phyloP scores from a whole-genome alignment of 2,329 filamentous ascomycete genomes.

The Claviceps digitariae region DNA sequence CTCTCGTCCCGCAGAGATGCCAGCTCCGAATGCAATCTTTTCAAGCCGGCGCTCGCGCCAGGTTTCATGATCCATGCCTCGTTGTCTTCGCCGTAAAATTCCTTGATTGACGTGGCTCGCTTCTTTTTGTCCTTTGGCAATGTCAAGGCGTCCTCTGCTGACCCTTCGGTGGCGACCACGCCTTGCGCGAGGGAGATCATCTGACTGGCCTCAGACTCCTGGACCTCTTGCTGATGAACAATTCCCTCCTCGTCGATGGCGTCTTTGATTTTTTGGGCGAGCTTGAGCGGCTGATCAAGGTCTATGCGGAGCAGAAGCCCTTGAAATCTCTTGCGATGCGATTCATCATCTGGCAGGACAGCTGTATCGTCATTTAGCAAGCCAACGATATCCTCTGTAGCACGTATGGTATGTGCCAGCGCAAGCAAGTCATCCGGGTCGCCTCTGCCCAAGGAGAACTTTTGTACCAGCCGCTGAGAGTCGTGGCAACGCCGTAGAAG shows the following conservation, averaged over 20 bases:
- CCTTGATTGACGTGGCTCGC: slow-evolving; percentile 32
- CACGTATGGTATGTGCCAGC: slow-evolving; percentile 66
- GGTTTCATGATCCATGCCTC: slow-evolving; percentile 54
- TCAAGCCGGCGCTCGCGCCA: slow-evolving; percentile 52
- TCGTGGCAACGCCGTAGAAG: slow-evolving; percentile 68
- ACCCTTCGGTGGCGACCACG: slow-evolving; percentile 53
- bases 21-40: slow-evolving; percentile 55
- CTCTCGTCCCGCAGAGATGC: slow-evolving; percentile 48
- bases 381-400: slow-evolving; percentile 52
- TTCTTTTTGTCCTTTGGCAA: slow-evolving; percentile 42
- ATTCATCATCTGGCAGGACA: slow-evolving; percentile 4
- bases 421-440: slow-evolving; percentile 81
- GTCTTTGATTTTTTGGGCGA: slow-evolving; percentile 57
- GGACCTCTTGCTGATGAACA: slow-evolving; percentile 62
- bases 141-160: slow-evolving; percentile 37
- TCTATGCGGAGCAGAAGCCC: slow-evolving; percentile 44
- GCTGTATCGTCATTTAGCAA: slow-evolving; percentile 24
- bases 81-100: slow-evolving; percentile 46
- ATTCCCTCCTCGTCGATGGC: slow-evolving; percentile 91
- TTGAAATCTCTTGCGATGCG: slow-evolving; percentile 23
- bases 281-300: slow-evolving; percentile 49
- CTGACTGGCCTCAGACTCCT: slow-evolving; percentile 57
- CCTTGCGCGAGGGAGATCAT: slow-evolving; percentile 63
- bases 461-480: slow-evolving; percentile 80
- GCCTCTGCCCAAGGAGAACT: slow-evolving; percentile 85